Conservation (phyloP, 2,329 filamentous ascomycete species). For the Calonectria honghensis region DNA sequence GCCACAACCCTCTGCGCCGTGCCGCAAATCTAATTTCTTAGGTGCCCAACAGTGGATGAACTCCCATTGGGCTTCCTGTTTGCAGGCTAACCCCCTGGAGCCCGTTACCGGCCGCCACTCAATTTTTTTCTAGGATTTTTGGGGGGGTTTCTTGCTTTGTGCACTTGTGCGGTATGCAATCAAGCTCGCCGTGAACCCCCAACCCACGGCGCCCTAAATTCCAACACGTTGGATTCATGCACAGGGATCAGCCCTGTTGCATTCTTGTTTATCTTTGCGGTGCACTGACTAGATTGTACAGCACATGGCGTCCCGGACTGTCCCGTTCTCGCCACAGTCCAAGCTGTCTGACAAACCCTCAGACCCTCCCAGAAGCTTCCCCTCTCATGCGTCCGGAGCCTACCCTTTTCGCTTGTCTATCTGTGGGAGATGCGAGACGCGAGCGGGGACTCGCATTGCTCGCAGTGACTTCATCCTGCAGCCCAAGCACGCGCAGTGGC, state of each 20-base stretch:
- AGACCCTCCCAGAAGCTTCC: conserved; percentile 21
- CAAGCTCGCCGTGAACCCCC: neutral
- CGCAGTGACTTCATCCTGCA: conserved; percentile 55
- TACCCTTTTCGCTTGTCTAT: conserved; percentile 19
- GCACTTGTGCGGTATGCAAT: conserved; percentile 10
- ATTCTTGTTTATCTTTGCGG: neutral
- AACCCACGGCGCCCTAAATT: conserved; percentile 12
- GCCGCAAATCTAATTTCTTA: conserved; percentile 27
- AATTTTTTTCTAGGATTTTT: conserved; percentile 4
- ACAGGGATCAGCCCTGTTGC: conserved; percentile 14
- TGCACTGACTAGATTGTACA: neutral
- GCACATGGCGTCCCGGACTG: neutral
- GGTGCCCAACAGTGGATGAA: conserved; percentile 37
- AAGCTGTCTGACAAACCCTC: conserved; percentile 11
- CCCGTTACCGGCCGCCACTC: neutral
- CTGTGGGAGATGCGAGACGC: conserved; percentile 45
- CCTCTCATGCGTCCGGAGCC: conserved; percentile 7
- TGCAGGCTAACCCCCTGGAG: conserved; percentile 26
- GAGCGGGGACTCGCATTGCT: conserved; percentile 42
- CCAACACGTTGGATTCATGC: conserved; percentile 21
- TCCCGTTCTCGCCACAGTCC: neutral
- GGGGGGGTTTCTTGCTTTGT: neutral
- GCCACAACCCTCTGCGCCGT: neutral
- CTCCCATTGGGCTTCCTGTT: neutral
- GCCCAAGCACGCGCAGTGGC: conserved; percentile 39